Evolutionary conservation across 306 rosid genomes (phyloP).

Genomic region (Amphicarpaea edgeworthii): DNA sequence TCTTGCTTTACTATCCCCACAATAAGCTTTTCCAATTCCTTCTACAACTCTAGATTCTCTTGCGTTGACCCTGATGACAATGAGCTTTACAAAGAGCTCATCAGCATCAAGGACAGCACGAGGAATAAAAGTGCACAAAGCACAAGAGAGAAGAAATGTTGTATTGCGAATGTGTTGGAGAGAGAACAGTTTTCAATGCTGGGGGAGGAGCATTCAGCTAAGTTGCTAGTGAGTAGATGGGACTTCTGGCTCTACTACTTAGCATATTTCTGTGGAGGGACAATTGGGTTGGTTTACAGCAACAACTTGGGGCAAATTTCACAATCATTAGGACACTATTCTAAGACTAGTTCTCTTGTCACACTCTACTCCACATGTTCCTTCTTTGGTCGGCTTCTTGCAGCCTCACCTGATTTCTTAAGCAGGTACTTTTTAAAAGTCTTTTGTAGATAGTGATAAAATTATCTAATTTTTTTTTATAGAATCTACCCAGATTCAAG

Average conservation of each 20-base stretch:
- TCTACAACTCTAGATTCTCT: slow-evolving; percentile 41
- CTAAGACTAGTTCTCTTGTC: slow-evolving; percentile 67
- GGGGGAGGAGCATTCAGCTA: slow-evolving; percentile 71
- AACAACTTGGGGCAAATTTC: slow-evolving; percentile 90
- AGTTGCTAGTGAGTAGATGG: slow-evolving; percentile 55
- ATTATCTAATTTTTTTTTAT: background rate
- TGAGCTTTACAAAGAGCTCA: slow-evolving; percentile 65
- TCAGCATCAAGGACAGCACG: slow-evolving; percentile 9
- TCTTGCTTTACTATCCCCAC: slow-evolving; percentile 26
- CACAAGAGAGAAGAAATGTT: slow-evolving; percentile 42
- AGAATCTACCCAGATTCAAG: background rate
- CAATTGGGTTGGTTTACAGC: slow-evolving; percentile 85
- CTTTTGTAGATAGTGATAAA: background rate
- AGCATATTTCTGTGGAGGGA: slow-evolving; percentile 84
- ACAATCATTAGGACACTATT: slow-evolving; percentile 68
- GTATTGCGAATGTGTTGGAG: slow-evolving; percentile 52
- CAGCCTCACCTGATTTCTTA: slow-evolving; percentile 82
- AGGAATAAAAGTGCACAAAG: slow-evolving; percentile 13
- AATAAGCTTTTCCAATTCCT: slow-evolving; percentile 10
- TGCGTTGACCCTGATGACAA: slow-evolving; percentile 33
- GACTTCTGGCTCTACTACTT: slow-evolving; percentile 84
- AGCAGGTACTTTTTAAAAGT: slow-evolving; percentile 56
- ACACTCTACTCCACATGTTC: slow-evolving; percentile 83
- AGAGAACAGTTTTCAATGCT: slow-evolving; percentile 55
- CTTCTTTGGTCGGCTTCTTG: slow-evolving; percentile 87